These are phyloP conservation scores for Saturnispora quitensis DNA, from an alignment of 805 yeast species.

Conservation along the genomic window DNA sequence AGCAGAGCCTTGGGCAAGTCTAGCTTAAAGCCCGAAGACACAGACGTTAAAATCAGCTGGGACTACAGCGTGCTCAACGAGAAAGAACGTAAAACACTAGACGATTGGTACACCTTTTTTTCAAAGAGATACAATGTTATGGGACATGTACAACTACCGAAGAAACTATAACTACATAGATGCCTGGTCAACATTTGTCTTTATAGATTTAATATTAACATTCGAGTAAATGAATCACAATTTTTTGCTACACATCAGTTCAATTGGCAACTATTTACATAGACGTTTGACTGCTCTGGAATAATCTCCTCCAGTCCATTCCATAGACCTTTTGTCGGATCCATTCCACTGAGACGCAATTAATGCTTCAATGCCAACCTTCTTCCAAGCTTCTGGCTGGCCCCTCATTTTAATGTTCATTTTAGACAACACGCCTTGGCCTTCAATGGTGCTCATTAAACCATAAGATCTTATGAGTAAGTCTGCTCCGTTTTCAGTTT, in stretches of 20 bases:
- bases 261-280: constrained; percentile 4
- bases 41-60: constrained; percentile 35
- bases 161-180: neutral
- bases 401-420: constrained; percentile 6
- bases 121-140: constrained; percentile 42
- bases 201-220: neutral
- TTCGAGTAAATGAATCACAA: neutral
- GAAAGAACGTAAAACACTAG: constrained; percentile 50
- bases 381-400: neutral
- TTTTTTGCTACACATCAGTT: neutral
- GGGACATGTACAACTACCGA: constrained; percentile 29
- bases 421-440: neutral
- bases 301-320: constrained; percentile 53
- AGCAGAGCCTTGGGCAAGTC: constrained; percentile 69
- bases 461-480: constrained; percentile 52
- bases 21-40: constrained; percentile 46
- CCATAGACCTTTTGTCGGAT: constrained; percentile 44
- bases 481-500: constrained; percentile 50
- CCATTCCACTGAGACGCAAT: constrained; percentile 28
- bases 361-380: constrained; percentile 31
- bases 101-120: constrained; percentile 68
- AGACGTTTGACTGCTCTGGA: constrained; percentile 37
- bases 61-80: constrained; percentile 45
- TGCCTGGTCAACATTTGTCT: neutral
- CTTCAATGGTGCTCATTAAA: constrained; percentile 32